Base-by-base conservation (phyloP, 345 rosid genomes). In the Acer saccharum region DNA sequence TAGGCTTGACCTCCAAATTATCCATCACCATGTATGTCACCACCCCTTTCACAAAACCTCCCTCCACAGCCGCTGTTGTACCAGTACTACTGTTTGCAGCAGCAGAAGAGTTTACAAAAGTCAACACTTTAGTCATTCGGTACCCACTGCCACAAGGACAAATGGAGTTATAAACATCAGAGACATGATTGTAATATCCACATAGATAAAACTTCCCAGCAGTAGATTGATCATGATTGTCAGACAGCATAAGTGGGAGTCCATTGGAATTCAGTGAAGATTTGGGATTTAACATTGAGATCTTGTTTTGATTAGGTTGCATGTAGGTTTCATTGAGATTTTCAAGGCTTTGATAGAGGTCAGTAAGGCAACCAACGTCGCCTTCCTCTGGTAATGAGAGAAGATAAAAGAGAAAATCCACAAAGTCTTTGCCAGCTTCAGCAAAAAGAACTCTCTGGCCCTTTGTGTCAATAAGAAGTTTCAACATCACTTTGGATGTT, bases 21-120 rank as follows among this genome's bases (percentile, higher is more conserved):
- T 79, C 86, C 79, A 69, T 84, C 64, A 83, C 80, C 85, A 83
- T 77, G 48, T 79, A 79, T 0, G 83, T 77, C 6, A 83, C 71
- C 32, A 71, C 66, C 1, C 78, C 83, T 65, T 79, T 86, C 72
- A 79, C 86, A 27, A 63, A 84, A 2, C 88, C 90, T 39, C 72
- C 84, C 41, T 65, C 68, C 6, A 55, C 61, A 14, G 7, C 17
- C 17, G 1, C 63, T 10, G 7, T 1, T 58, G 63, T 1, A 9
- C 2, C 12, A 6, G 63, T 0, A 32, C 35, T 32, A 32, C 35
- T 18, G 11, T 8, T 58, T 18, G 23, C 21, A n/a, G 63, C 23
- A 6, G 63, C 1, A 14, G 61, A 1, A 17, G 18, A 5, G 8
- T 9, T 20, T 0, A 58, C 63, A 7, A 7, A 20, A n/a, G 23